These are phyloP conservation scores for Stevia rebaudiana DNA, from an alignment of 140 eudicot genomes.

Conservation along the genomic window DNA sequence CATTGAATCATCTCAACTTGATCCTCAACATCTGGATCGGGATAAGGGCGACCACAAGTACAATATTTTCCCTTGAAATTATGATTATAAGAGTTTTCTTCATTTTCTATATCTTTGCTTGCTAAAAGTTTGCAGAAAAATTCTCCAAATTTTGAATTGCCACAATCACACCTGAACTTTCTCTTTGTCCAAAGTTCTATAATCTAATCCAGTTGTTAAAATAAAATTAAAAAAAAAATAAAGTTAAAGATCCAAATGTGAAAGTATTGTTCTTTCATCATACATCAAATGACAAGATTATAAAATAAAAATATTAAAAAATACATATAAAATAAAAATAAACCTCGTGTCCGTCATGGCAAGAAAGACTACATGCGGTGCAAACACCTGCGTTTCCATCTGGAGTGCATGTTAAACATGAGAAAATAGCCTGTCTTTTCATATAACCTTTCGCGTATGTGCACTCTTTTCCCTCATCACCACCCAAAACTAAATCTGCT, in stretches of 20 bases:
- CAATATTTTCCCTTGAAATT: slow-evolving; percentile 89
- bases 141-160: slow-evolving; percentile 90
- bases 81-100: slow-evolving; percentile 72
- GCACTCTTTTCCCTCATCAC: slow-evolving; percentile 96
- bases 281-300: not conserved
- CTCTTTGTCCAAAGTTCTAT: slow-evolving; percentile 98
- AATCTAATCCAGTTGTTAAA: slow-evolving; percentile 39
- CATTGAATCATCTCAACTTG: slow-evolving; percentile 96
- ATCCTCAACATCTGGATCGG: slow-evolving; percentile 82
- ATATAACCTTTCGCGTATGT: slow-evolving; percentile 79
- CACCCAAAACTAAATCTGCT: slow-evolving; percentile 94
- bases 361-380: slow-evolving; percentile 82
- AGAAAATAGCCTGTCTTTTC: slow-evolving; percentile 95
- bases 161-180: slow-evolving; percentile 96
- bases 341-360: slow-evolving; percentile 99
- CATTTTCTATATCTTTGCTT: slow-evolving; percentile 77
- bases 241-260: not conserved
- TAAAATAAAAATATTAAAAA: not conserved
- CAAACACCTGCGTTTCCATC: slow-evolving; percentile 97
- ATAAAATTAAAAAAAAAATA: slow-evolving; percentile 5
- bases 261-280: not conserved
- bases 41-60: slow-evolving; percentile 86
- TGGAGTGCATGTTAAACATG: slow-evolving; percentile 97
- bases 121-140: slow-evolving; percentile 72
- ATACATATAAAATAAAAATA: too few relatives aligned